Evolutionary conservation across 192 early-diverging fungal genomes (phyloP).

Genomic region (Coemansia sp.): DNA sequence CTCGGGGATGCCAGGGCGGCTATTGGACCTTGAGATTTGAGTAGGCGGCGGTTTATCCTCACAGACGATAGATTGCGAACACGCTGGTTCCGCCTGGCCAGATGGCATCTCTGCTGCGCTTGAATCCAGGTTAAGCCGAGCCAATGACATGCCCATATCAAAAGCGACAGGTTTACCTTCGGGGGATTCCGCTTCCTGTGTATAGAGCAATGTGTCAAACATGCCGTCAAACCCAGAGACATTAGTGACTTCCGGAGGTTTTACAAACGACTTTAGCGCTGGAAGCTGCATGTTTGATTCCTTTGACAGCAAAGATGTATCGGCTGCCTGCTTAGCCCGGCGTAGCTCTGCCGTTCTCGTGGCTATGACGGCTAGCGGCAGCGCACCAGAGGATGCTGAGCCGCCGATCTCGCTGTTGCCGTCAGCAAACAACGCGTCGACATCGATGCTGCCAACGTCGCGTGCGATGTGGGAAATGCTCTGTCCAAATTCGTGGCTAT

Average conservation of each 20-base stretch:
- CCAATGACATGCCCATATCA: background rate
- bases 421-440: conserved; percentile 35
- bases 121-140: background rate
- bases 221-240: background rate
- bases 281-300: background rate
- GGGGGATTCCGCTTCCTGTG: background rate
- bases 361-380: conserved; percentile 1
- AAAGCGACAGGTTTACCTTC: background rate
- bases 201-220: conserved; percentile 2
- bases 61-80: background rate
- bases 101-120: background rate
- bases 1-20: background rate
- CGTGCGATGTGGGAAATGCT: conserved; percentile 7
- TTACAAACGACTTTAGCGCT: background rate
- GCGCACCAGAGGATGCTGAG: background rate
- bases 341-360: background rate
- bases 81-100: background rate
- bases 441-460: conserved; percentile 33
- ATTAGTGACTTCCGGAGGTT: background rate
- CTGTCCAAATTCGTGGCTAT: background rate
- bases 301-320: background rate
- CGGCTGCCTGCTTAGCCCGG: background rate
- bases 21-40: background rate
- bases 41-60: background rate
- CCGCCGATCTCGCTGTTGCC: conserved; percentile 2